A percentile compares a stretch with the other conserved stretches of the same genome.
Conservation (phyloP, 2,329 filamentous ascomycete genomes). For the Alternaria rosae region DNA sequence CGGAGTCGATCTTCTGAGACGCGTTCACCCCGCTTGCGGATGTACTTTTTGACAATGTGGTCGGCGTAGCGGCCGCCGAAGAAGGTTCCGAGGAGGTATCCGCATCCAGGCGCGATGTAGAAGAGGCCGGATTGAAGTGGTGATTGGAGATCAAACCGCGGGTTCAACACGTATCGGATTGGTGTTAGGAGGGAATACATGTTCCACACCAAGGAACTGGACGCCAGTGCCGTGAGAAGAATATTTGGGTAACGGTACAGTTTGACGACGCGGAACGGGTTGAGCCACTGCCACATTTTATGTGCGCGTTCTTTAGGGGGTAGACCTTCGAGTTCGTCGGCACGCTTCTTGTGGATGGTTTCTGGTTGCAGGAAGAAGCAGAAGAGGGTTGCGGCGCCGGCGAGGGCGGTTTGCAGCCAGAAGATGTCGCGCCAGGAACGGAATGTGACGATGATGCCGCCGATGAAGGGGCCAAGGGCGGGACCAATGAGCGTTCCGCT, state of each 20-base stretch:
- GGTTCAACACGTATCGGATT: constrained; percentile 77
- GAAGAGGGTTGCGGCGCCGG: constrained; percentile 65
- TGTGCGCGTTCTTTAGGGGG: constrained; percentile 57
- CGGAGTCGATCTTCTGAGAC: constrained; percentile 74
- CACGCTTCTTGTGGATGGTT: constrained; percentile 72
- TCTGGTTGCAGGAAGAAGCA: constrained; percentile 74
- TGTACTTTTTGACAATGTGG: constrained; percentile 69
- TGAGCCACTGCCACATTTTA: constrained; percentile 69
- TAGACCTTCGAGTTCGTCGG: constrained; percentile 67
- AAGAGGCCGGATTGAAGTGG: constrained; percentile 75
- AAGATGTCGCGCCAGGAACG: constrained; percentile 77
- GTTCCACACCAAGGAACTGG: constrained; percentile 74
- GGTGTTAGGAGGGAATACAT: constrained; percentile 75
- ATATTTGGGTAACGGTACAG: constrained; percentile 75
- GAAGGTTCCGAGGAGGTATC: constrained; percentile 74
- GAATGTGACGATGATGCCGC: constrained; percentile 80
- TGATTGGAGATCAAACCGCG: constrained; percentile 71
- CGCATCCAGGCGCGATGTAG: constrained; percentile 75
- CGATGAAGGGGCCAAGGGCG: constrained; percentile 66
- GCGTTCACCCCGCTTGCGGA: constrained; percentile 65
- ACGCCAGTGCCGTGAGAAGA: constrained; percentile 63
- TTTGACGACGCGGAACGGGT: constrained; percentile 68
- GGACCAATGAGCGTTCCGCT: constrained; percentile 76
- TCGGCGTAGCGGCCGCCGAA: constrained; percentile 77
- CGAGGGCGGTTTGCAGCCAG: constrained; percentile 76